Base-by-base conservation (phyloP, 23 red algal species). In the Gracilaria domingensis region DNA sequence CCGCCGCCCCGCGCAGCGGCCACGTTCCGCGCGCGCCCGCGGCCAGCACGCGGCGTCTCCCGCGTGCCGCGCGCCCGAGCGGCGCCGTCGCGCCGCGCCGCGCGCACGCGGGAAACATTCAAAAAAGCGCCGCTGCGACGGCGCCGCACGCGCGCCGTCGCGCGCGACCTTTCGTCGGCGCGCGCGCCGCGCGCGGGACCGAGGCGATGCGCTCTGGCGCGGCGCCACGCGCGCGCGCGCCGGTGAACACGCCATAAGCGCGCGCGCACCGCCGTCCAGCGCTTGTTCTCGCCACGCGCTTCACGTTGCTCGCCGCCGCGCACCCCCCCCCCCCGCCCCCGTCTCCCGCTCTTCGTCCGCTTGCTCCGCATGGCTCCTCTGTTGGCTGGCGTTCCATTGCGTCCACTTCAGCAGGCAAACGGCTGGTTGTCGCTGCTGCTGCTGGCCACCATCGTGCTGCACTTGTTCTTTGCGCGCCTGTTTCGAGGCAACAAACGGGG, bases 401-500 rank as follows among this genome's bases (percentile, higher is more conserved):
- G 45, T 16, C 38, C 40, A 4, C 26, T 77, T 34, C 72, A 77
- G 39, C 72, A 77, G 4, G 72, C 72, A 49, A 49, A 45, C 32
- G 72, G 40, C 23, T 77, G 72, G 72, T n/a, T 77, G 9, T 77
- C 72, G 38, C 42, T 77, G 72, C 72, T 77, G 42, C 42, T 77
- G 4, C 42, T 77, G 21, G 23, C 20, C 1, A 49, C 23, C 72
- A 20, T 77, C 0, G n/a, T 77, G 38, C 35, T 67, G 8, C 81
- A 85, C 42, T 34, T 85, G 7, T 69, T 85, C 81, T 69, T 50
- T 26, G 81, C 81, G 9, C 81, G 81, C 18, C 20, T 85, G 59
- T 85, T 69, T 26, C 60, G 81, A 21, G 81, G 81, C 55, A 65
- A 85, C 37, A 69, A 69, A 51, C 81, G 81, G 1, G 81, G 81